Percentiles rank a stretch among this genome's conserved stretches.
Evolutionary conservation across 768 basidiomycete genomes (phyloP).

Genomic region (Gloeophyllum trabeum): DNA sequence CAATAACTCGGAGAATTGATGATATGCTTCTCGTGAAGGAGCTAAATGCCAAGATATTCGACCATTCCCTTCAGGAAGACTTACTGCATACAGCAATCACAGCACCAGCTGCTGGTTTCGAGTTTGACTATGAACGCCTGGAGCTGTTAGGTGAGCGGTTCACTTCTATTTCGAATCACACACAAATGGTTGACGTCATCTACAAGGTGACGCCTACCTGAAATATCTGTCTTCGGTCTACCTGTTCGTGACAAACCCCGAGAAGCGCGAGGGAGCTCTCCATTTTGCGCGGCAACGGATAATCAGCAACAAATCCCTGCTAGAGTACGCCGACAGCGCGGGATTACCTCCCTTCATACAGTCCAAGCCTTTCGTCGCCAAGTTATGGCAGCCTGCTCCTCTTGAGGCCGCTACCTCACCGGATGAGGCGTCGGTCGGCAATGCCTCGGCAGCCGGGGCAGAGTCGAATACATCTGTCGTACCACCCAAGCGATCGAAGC

Average conservation of each 20-base stretch:
- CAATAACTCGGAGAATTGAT: slow-evolving; percentile 61
- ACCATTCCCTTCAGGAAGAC: slow-evolving; percentile 47
- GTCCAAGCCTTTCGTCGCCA: slow-evolving; percentile 56
- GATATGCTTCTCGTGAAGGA: slow-evolving; percentile 69
- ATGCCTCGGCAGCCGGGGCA: too few species aligned
- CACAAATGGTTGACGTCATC: too few species aligned
- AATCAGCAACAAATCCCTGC: slow-evolving; percentile 64
- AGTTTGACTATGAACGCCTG: slow-evolving; percentile 74
- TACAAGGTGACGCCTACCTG: slow-evolving; percentile 68
- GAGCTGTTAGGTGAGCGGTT: slow-evolving; percentile 62
- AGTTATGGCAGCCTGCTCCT: slow-evolving; percentile 51
- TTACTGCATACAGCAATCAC: slow-evolving; percentile 57
- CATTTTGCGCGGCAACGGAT: slow-evolving; percentile 57
- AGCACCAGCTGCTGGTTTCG: slow-evolving; percentile 56
- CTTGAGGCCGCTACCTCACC: slow-evolving; percentile 13
- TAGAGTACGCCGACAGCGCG: slow-evolving; percentile 37
- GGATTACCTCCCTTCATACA: slow-evolving; percentile 70
- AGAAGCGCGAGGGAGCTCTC: slow-evolving; percentile 52
- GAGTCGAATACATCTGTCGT: too few species aligned
- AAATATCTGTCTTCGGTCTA: slow-evolving; percentile 71
- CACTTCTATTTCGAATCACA: neutral
- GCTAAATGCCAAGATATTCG: slow-evolving; percentile 59
- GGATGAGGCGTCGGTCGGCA: too few species aligned
- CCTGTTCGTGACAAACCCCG: slow-evolving; percentile 60
- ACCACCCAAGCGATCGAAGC: slow-evolving; percentile 18